Base-by-base conservation (phyloP, 164 flowering plant genomes). In the Magnolia changhungtana region DNA sequence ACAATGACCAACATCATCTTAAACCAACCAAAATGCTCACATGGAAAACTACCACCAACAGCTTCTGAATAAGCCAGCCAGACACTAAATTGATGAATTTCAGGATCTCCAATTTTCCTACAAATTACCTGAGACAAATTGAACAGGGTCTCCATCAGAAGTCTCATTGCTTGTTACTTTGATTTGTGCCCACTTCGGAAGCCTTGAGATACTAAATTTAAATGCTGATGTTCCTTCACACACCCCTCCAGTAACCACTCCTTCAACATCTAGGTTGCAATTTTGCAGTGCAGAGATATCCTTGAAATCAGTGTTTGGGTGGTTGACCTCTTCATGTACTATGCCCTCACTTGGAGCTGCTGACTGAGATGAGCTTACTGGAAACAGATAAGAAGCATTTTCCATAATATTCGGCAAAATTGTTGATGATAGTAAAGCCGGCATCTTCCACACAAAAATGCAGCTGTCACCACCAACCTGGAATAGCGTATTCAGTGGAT, bases 391-490 rank as follows among this genome's bases (percentile, higher is more conserved):
- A 79, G 74, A 72, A 50, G 73, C 69, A 67, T 37, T 79, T 80
- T 87, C 89, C 77, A 81, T 79, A 78, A 84, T 76, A 77, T 74
- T 86, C 73, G 83, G 85, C 80, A 85, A 75, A 83, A 92, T 92
- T 76, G 68, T 85, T 55, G 86, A 83, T 78, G 88, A 83, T 65
- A 90, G 29, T 73, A 52, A 72, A 64, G 74, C 72, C 61, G 97
- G 95, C 75, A 90, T 24, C 80, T 81, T 87, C 97, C 95, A 92
- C 14, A 92, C 79, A 78, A 92, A 90, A 67, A 92, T 89, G 85
- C 93, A 90, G 66, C 95, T 86, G 79, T 90, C 93, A 75, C 90
- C 91, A 74, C 85, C 89, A 61, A 88, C 93, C 94, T 92, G 82
- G 66, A 72, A 24, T 24, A 45, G 27, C 65, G 72, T 50, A 14